Conservation (phyloP, 495 filamentous ascomycete species). For the Aspergillus homomorphus region DNA sequence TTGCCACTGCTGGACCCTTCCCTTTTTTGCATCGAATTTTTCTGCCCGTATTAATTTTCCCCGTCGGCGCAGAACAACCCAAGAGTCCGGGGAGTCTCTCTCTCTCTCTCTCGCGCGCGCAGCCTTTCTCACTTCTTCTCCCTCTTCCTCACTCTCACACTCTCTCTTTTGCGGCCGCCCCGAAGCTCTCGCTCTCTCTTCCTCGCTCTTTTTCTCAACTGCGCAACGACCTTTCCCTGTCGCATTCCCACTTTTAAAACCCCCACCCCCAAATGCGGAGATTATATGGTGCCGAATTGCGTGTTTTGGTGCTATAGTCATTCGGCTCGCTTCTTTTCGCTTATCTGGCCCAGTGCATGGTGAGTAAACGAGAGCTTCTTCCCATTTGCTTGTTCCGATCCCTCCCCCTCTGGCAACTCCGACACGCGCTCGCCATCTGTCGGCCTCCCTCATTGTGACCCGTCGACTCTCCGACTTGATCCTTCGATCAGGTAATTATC, state of each 20-base stretch:
- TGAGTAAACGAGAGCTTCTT: slow-evolving; percentile 29
- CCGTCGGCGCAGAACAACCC: neutral
- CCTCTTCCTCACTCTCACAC: neutral
- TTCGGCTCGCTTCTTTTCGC: slow-evolving; percentile 30
- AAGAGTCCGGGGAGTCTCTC: neutral
- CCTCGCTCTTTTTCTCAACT: slow-evolving; percentile 11
- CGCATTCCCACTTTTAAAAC: slow-evolving; percentile 17
- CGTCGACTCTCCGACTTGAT: neutral
- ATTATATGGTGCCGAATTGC: slow-evolving; percentile 20
- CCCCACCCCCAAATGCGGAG: slow-evolving; percentile 22
- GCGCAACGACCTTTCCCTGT: slow-evolving; percentile 23
- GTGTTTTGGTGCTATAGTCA: slow-evolving; percentile 28
- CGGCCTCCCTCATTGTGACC: neutral
- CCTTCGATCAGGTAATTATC: neutral
- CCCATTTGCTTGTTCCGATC: slow-evolving; percentile 19
- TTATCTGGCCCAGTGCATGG: slow-evolving; percentile 30
- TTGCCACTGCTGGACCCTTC: slow-evolving; percentile 1
- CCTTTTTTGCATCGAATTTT: slow-evolving; percentile 3
- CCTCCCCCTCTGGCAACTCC: slow-evolving; percentile 6
- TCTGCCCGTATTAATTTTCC: neutral
- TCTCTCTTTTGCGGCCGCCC: slow-evolving; percentile 17
- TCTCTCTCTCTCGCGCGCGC: neutral
- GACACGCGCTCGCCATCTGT: slow-evolving; percentile 10
- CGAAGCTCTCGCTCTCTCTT: slow-evolving; percentile 19
- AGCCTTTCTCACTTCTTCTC: too few species aligned